Percentiles rank a stretch among this genome's conserved stretches.
Conservation (phyloP, 1,139 yeast genomes). For the Arxiozyma slooffiae region DNA sequence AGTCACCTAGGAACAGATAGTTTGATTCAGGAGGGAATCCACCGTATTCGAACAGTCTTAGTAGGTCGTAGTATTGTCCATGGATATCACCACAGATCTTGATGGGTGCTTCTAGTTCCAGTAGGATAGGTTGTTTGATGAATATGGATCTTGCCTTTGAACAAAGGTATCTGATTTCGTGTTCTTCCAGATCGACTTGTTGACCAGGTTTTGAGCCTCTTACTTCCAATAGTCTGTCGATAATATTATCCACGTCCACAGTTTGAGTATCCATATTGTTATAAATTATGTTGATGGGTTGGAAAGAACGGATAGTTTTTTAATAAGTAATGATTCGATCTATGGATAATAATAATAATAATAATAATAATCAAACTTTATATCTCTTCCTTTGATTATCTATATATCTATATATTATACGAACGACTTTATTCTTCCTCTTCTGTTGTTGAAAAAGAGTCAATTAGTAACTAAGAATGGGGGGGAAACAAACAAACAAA, state of each 20-base stretch:
- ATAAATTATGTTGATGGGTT: background rate
- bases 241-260: conserved; percentile 93
- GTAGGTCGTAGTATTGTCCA: conserved; percentile 92
- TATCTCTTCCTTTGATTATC: background rate
- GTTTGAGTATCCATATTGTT: conserved; percentile 48
- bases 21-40: conserved; percentile 99
- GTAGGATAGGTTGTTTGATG: conserved; percentile 90
- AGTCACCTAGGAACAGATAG: conserved; percentile 89
- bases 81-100: conserved; percentile 93
- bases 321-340: background rate
- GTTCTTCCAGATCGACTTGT: conserved; percentile 87
- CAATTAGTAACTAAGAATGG: background rate
- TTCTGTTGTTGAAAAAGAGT: background rate
- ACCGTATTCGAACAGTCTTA: conserved; percentile 92
- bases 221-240: conserved; percentile 91
- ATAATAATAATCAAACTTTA: too few relatives aligned
- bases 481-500: too few relatives aligned
- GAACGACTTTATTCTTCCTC: background rate
- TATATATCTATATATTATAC: too few relatives aligned
- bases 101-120: conserved; percentile 95
- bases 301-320: background rate
- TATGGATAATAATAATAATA: too few relatives aligned
- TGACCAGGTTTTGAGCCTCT: conserved; percentile 98
- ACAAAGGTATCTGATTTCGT: conserved; percentile 89
- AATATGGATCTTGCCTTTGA: conserved; percentile 96